Evolutionary conservation across 2,329 filamentous ascomycete species (phyloP), one percentile per base, ranked within the genome.

Genomic region (Thermothelomyces thermophilus): DNA sequence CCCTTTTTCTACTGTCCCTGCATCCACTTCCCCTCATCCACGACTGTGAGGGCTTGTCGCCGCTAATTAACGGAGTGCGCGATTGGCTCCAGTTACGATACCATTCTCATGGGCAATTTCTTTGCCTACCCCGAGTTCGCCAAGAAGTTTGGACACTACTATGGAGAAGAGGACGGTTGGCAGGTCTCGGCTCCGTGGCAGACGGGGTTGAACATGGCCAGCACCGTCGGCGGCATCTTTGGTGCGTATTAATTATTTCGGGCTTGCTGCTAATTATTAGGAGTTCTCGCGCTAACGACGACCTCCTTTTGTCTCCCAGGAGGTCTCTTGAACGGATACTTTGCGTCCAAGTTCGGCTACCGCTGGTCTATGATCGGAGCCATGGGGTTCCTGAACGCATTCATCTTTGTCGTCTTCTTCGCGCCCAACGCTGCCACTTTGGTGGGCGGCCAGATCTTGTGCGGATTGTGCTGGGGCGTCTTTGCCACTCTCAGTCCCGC

Each of bases 111-210:
- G 9, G 46, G 51, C 39, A 47, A 41, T 17, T 52, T 62, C 30
- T 58, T 52, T 35, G 58, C 46, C 5, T 68, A 66, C 43, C 68
- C 63, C 1, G 56, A 62, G 4, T 70, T 70, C 48, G 53, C 56
- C 14, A 58, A 60, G 17, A 63, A 54, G 30, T 62, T 50, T 34
- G 57, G 54, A 39, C 34, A 46, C 1, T 30, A 46, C 31, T 41
- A 42, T 44, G 44, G 41, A 9, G 37, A 17, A 20, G 14, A 14
- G 6, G 22, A 7, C 24, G 34, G 14, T 3, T 58, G 51, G 52
- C 69, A 76, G 56, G 68, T 80, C 55, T 69, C 69, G 3, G 69
- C 73, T 2, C 58, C 67, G 3, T 80, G 77, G 77, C 76, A 80
- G 60, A 69, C 74, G 17, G 70, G 66, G 2, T 66, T 80, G 40